Percentiles rank a stretch among this genome's conserved stretches.
Conservation (phyloP, 1,284 basidiomycete genomes). For the Austroboletus novae-zelandiae region DNA sequence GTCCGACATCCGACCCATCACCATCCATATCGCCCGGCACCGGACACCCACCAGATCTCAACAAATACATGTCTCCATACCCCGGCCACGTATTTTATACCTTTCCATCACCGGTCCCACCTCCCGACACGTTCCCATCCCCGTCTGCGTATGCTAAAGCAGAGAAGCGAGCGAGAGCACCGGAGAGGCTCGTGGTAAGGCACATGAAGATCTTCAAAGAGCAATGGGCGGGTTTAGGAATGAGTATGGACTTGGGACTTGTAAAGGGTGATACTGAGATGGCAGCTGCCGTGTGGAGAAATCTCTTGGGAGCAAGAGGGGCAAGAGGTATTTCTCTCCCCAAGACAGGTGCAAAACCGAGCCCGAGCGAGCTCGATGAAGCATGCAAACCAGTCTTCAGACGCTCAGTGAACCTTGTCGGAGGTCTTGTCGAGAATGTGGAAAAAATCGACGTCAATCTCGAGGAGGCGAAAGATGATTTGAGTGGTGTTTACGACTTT, state of each 20-base stretch:
- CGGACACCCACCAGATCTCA: constrained; percentile 6
- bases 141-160: constrained; percentile 24
- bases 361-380: not conserved
- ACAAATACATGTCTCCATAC: constrained; percentile 24
- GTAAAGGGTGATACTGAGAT: constrained; percentile 75
- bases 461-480: constrained; percentile 60
- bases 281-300: constrained; percentile 89
- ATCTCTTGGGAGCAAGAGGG: constrained; percentile 80
- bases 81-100: constrained; percentile 46
- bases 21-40: constrained; percentile 33
- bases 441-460: constrained; percentile 53
- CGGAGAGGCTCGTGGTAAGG: constrained; percentile 79
- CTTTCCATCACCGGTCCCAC: constrained; percentile 36
- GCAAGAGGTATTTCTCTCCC: constrained; percentile 59
- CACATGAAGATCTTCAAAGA: constrained; percentile 93
- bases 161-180: constrained; percentile 49
- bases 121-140: constrained; percentile 21
- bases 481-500: constrained; percentile 73
- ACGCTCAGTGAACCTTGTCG: constrained; percentile 64
- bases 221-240: constrained; percentile 85
- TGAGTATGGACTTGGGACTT: constrained; percentile 82
- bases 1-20: too few species aligned
- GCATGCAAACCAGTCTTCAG: constrained; percentile 37
- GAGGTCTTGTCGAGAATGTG: constrained; percentile 57
- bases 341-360: constrained; percentile 1